phyloP scores from a whole-genome alignment of 2,329 filamentous ascomycete genomes.

The Harringtonia aguacate region DNA sequence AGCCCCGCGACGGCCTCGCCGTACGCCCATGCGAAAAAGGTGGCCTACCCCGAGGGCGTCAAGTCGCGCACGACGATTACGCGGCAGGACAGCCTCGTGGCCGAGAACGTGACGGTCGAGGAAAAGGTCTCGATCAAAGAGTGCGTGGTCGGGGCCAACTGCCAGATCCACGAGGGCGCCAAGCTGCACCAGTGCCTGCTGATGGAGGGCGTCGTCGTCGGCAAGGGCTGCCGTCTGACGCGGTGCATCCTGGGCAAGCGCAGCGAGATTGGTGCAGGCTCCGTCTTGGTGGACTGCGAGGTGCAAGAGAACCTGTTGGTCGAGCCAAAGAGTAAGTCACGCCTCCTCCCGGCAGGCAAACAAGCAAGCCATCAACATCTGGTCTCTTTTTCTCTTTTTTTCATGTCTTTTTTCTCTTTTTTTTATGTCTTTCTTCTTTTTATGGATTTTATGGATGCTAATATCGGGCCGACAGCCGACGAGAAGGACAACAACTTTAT shows the following conservation, averaged over 20 bases:
- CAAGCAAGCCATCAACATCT: neutral
- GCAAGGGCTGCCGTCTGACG: conserved; percentile 73
- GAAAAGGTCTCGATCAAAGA: conserved; percentile 91
- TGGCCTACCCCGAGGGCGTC: conserved; percentile 74
- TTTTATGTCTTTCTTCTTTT: neutral
- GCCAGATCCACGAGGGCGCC: conserved; percentile 76
- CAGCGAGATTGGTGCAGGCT: conserved; percentile 73
- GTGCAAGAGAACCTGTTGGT: conserved; percentile 83
- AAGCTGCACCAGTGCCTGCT: conserved; percentile 79
- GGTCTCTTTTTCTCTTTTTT: conserved; percentile 12
- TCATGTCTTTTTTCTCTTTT: neutral
- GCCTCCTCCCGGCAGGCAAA: no score
- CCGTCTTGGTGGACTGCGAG: conserved; percentile 77
- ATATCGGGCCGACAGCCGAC: conserved; percentile 36
- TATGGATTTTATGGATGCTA: neutral
- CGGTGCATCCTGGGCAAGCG: conserved; percentile 78
- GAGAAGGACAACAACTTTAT: conserved; percentile 59
- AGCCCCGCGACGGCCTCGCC: conserved; percentile 46
- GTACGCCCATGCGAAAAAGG: conserved; percentile 68
- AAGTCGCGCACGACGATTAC: conserved; percentile 74
- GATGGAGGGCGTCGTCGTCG: conserved; percentile 85
- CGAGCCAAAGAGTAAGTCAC: conserved; percentile 59
- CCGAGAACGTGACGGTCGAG: conserved; percentile 79
- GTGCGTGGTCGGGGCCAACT: conserved; percentile 76
- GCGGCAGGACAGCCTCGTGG: conserved; percentile 70